Base-by-base conservation (phyloP, 306 rosid genomes). In the Arachis stenosperma region DNA sequence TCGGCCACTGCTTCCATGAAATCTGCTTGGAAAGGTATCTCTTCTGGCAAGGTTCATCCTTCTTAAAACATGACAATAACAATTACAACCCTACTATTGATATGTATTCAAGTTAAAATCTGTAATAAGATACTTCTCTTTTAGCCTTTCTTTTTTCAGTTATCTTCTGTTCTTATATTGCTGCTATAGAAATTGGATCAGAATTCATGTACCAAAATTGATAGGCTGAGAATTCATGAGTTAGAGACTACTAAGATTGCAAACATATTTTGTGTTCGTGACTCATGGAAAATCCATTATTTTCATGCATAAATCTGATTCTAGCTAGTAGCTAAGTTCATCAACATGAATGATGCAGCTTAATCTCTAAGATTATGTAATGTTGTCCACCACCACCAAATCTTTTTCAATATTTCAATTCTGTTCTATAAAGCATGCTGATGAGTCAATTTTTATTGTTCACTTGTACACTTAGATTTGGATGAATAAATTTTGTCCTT, bases 1-100 rank as follows among this genome's bases (percentile, higher is more conserved):
- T 84, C 97, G 0, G 97, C 99, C 4, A 81, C 95, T 69, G 85
- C 97, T 83, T 87, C 99, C 41, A 87, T 91, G 96, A 92, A 85
- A 86, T 83, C 99, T 1, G 96, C 97, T 57, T 87, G 95, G 96
- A 94, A 86, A 73, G 94, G 92, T 13, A 30, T 91, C 44, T 86
- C 98, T 9, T 67, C 90, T 6, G 75, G 73, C 17, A 94, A 86
- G 86, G 97, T 94, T 78, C 99, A 94, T 80, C 99, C 99, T 80
- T 88, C 97, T 74, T 86, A 60, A 62, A 2, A 9, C 0, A 10
- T 2, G 4, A 33, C 37, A n/a, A 12, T 48, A 12, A 47, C 52
- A 47, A 8, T 11, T 2, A 47, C 14, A 48, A 12, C 62, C 36
- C 17, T 43, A 7, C 22, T 22, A 8, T 17, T 41, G 47, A 17